Conservation (phyloP, 2,329 filamentous ascomycete species). For the Pestalotiopsis sp. region DNA sequence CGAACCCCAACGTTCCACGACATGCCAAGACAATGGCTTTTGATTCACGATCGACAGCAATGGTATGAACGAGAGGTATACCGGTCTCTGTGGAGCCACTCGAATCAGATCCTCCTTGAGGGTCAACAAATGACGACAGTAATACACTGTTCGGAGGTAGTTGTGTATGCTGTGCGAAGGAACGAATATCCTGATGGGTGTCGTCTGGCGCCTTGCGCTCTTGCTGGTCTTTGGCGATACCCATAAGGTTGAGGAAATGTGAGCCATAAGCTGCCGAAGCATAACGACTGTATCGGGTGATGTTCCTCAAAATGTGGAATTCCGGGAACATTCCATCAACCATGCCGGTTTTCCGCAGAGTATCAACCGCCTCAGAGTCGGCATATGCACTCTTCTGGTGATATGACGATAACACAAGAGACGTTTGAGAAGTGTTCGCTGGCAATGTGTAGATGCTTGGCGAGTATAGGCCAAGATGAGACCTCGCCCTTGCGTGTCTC, state of each 20-base stretch:
- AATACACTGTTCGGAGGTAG: slow-evolving; percentile 61
- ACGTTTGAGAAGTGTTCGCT: slow-evolving; percentile 58
- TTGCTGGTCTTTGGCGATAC: slow-evolving; percentile 57
- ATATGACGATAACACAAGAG: slow-evolving; percentile 53
- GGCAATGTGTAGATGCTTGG: slow-evolving; percentile 64
- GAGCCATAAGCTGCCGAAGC: slow-evolving; percentile 69
- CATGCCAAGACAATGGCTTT: slow-evolving; percentile 75
- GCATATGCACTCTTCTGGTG: slow-evolving; percentile 51
- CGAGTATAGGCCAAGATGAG: slow-evolving; percentile 37
- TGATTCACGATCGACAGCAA: slow-evolving; percentile 71
- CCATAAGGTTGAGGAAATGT: slow-evolving; percentile 64
- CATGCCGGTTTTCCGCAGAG: slow-evolving; percentile 53
- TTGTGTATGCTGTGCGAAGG: slow-evolving; percentile 66
- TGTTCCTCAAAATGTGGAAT: slow-evolving; percentile 62
- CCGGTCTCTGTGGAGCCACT: slow-evolving; percentile 67
- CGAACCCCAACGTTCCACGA: slow-evolving; percentile 72
- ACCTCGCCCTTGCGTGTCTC: slow-evolving; percentile 30
- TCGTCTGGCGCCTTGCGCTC: slow-evolving; percentile 44
- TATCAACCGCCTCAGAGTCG: slow-evolving; percentile 50
- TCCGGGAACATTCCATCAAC: slow-evolving; percentile 63
- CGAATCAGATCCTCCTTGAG: slow-evolving; percentile 67
- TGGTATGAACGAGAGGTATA: slow-evolving; percentile 73
- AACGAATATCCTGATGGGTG: slow-evolving; percentile 62
- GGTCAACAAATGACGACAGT: slow-evolving; percentile 71
- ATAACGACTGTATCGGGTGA: slow-evolving; percentile 67